Evolutionary conservation across 805 yeast species (phyloP).

Genomic region (Torulaspora delbrueckii): DNA sequence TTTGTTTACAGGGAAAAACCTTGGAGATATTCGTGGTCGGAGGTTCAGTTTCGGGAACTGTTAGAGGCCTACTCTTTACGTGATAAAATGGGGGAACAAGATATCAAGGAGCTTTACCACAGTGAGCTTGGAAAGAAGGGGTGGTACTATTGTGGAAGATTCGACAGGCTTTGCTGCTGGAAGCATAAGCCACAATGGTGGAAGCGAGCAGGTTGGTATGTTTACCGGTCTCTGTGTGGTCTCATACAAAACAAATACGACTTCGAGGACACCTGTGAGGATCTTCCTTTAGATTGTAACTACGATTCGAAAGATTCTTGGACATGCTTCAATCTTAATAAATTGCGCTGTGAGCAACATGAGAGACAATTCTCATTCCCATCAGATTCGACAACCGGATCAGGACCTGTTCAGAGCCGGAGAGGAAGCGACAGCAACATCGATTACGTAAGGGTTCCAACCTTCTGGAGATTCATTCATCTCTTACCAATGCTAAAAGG

Average conservation of each 20-base stretch:
- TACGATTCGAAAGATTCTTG: slow-evolving; percentile 9
- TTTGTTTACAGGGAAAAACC: slow-evolving; percentile 76
- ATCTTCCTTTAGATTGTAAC: slow-evolving; percentile 21
- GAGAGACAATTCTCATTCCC: slow-evolving; percentile 16
- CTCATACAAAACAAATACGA: slow-evolving; percentile 11
- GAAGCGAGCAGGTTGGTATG: slow-evolving; percentile 27
- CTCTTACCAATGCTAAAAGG: slow-evolving; percentile 31
- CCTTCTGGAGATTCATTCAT: slow-evolving; percentile 29
- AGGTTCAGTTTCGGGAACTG: slow-evolving; percentile 21
- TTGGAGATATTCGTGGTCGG: slow-evolving; percentile 50
- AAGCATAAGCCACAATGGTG: slow-evolving; percentile 22
- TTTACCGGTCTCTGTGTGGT: slow-evolving; percentile 21
- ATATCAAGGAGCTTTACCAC: slow-evolving; percentile 22
- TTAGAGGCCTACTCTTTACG: slow-evolving; percentile 21
- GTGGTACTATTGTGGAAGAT: slow-evolving; percentile 33
- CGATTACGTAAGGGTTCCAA: slow-evolving; percentile 18
- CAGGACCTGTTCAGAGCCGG: slow-evolving; percentile 4
- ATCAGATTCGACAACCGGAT: slow-evolving; percentile 13
- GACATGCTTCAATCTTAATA: neutral
- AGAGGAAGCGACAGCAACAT: neutral
- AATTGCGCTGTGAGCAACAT: slow-evolving; percentile 4
- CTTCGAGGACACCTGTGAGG: slow-evolving; percentile 29
- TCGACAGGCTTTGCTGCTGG: slow-evolving; percentile 28
- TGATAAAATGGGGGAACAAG: slow-evolving; percentile 27
- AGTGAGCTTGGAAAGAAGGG: slow-evolving; percentile 29